Conservation (phyloP, 2,329 filamentous ascomycete genomes). For the Myriosclerotinia scirpicola region DNA sequence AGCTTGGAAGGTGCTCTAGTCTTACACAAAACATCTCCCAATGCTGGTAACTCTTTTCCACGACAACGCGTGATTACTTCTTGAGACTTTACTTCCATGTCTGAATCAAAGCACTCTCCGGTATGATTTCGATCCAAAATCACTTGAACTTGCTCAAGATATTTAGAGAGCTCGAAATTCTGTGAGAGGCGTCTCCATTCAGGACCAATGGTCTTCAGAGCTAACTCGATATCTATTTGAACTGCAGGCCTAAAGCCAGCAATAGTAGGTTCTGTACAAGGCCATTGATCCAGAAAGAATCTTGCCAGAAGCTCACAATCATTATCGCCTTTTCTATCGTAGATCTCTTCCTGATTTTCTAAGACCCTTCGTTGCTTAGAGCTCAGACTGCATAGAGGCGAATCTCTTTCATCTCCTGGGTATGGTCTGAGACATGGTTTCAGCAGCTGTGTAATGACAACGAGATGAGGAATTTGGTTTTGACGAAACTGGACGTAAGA, state of each 20-base stretch:
- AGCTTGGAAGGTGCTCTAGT: no score
- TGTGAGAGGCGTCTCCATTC: slow-evolving; percentile 52
- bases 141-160: slow-evolving; percentile 47
- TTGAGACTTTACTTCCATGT: not conserved
- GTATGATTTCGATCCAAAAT: slow-evolving; percentile 42
- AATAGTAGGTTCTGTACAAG: slow-evolving; percentile 42
- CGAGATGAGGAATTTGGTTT: slow-evolving; percentile 40
- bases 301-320: slow-evolving; percentile 45
- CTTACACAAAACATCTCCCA: no score
- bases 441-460: slow-evolving; percentile 41
- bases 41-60: no score
- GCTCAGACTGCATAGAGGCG: slow-evolving; percentile 1
- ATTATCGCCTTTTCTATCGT: slow-evolving; percentile 39
- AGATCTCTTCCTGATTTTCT: slow-evolving; percentile 36
- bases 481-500: slow-evolving; percentile 43
- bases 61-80: not conserved
- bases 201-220: slow-evolving; percentile 44
- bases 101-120: not conserved
- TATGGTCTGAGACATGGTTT: slow-evolving; percentile 40
- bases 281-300: slow-evolving; percentile 49
- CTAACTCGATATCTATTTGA: slow-evolving; percentile 44
- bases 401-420: slow-evolving; percentile 33
- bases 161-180: slow-evolving; percentile 49
- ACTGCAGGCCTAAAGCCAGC: slow-evolving; percentile 36
- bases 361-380: slow-evolving; percentile 26